Conservation (phyloP, 148 eudicot species). For the Chenopodium album region DNA sequence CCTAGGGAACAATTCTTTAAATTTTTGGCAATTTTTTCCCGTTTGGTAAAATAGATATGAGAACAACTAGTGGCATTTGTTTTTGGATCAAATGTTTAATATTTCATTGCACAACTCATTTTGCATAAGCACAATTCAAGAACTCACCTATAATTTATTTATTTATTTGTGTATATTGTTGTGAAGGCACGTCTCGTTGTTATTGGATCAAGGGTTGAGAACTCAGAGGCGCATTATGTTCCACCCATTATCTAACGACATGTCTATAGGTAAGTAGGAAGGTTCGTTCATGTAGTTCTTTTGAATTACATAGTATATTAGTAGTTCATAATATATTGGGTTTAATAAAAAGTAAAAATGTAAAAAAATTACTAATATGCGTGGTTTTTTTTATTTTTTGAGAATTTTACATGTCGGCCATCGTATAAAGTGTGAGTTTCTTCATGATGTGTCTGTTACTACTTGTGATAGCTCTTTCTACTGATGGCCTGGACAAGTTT, state of each 20-base stretch:
- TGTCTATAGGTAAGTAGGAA: constrained; percentile 62
- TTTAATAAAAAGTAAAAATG: no score
- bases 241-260: constrained; percentile 88
- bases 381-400: neutral
- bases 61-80: neutral
- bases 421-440: neutral
- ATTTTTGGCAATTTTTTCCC: neutral
- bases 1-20: neutral
- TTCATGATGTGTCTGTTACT: constrained; percentile 8
- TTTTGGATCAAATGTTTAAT: neutral
- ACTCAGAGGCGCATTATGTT: constrained; percentile 60
- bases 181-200: constrained; percentile 49
- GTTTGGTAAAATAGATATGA: neutral
- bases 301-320: neutral
- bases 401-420: neutral
- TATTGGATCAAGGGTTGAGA: constrained; percentile 76
- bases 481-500: constrained; percentile 71
- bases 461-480: constrained; percentile 50
- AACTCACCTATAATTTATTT: constrained; percentile 8
- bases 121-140: neutral
- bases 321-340: no score
- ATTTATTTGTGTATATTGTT: neutral
- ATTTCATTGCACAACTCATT: neutral
- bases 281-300: neutral
- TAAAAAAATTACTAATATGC: neutral